A percentile compares a stretch with the other conserved stretches of the same genome.
Conservation (phyloP, 2,329 filamentous ascomycete species). For the Chrysoporthe puriensis region DNA sequence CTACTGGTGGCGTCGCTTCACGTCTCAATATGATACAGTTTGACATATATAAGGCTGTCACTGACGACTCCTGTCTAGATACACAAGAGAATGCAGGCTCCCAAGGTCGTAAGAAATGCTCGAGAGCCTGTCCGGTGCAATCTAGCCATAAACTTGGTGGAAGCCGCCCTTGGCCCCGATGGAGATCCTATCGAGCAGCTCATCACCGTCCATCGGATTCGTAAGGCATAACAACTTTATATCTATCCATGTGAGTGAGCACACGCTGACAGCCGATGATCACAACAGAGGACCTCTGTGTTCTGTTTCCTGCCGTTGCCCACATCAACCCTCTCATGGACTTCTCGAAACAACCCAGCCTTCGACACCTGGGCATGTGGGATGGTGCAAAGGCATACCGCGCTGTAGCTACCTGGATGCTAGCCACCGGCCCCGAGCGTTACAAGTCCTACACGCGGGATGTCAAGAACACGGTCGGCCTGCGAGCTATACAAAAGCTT, state of each 20-base stretch:
- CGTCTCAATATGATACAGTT: too few species aligned
- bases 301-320: not conserved
- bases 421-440: not conserved
- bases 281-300: not conserved
- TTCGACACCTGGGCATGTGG: constrained; percentile 2
- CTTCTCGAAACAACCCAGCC: not conserved
- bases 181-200: not conserved
- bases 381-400: not conserved
- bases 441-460: not conserved
- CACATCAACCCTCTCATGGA: not conserved
- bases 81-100: not conserved
- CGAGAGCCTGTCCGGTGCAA: not conserved
- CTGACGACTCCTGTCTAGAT: not conserved
- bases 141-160: not conserved
- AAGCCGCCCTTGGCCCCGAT: not conserved
- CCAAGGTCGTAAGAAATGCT: not conserved
- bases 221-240: not conserved
- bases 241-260: not conserved
- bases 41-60: not conserved
- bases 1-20: too few species aligned
- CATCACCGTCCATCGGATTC: not conserved
- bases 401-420: not conserved
- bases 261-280: not conserved
- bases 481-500: not conserved
- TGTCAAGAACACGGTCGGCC: not conserved